Evolutionary conservation across 352 stramenopile genomes (phyloP), one percentile per base, ranked within the genome.

Genomic region (Phytophthora pluvialis): DNA sequence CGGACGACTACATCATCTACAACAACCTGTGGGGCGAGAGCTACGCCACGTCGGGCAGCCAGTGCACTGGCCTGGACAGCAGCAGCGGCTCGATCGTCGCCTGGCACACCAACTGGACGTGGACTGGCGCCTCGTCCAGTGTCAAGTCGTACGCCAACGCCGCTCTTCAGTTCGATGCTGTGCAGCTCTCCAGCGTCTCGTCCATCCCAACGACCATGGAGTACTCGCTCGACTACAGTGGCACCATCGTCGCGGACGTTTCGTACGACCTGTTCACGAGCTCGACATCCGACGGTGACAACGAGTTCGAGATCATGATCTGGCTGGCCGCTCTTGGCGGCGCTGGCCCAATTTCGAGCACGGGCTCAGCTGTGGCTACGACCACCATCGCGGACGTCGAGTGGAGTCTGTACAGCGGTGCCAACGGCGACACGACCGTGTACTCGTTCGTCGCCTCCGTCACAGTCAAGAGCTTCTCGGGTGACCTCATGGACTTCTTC

Each of bases 61-160:
- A 82, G 50, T 82, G 74, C 61, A 82, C 74, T 18, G 74, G 74
- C 8, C 67, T 79, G 10, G 67, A 78, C 61, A 75, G 67, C 49
- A 43, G 63, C 29, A 73, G 32, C 44, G 68, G 67, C 50, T 68
- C 57, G 28, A 69, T 59, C 10, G 60, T 82, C 40, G 60, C 57
- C 9, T 82, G 74, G 71, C 74, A 82, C 71, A 82, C 74, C 58
- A 72, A 33, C 32, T 82, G 74, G 74, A 60, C 67, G 6, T 66
- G 71, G 21, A n/a, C n/a, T n/a, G 60, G 56, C 3, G 56, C 47
- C 2, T 32, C 57, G 5, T 70, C 39, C 8, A 45, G 76, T 42
- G 74, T 80, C 58, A 82, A 82, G 61, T 80, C 74, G 49, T 80
- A 71, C 64, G 58, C 74, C 16, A 82, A 77, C 52, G 74, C 64